These are phyloP conservation scores for Cladosporium halotolerans DNA, from an alignment of 2,329 filamentous ascomycete genomes.

Conservation along the genomic window DNA sequence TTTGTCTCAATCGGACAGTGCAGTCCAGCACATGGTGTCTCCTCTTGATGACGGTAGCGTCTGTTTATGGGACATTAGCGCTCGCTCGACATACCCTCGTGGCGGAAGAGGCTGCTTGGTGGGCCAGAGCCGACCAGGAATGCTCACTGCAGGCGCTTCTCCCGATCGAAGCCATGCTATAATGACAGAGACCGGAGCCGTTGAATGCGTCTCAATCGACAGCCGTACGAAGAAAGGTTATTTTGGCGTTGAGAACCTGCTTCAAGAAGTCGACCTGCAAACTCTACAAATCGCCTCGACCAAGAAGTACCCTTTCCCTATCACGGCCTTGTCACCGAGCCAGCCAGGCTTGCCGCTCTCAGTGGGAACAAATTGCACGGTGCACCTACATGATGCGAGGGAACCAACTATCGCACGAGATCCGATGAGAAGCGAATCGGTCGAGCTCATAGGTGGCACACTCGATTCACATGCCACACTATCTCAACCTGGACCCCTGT, in stretches of 20 bases:
- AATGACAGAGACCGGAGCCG: constrained; percentile 64
- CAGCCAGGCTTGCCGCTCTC: constrained; percentile 65
- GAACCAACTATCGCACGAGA: constrained; percentile 20
- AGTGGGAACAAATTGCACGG: constrained; percentile 71
- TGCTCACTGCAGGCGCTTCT: constrained; percentile 56
- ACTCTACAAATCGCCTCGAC: constrained; percentile 64
- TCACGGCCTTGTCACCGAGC: constrained; percentile 73
- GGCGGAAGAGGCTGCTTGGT: constrained; percentile 52
- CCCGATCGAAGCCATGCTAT: constrained; percentile 45
- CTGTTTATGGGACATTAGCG: constrained; percentile 66
- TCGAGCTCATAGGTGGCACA: constrained; percentile 31
- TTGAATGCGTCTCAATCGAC: constrained; percentile 79
- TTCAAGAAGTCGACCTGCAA: constrained; percentile 76
- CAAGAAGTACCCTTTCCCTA: constrained; percentile 70
- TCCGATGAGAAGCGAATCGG: constrained; percentile 1
- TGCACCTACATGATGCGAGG: constrained; percentile 78
- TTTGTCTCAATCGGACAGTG: constrained; percentile 52
- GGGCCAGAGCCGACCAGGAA: constrained; percentile 58
- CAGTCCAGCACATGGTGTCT: constrained; percentile 59
- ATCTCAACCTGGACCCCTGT: constrained; percentile 73
- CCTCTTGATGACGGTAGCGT: constrained; percentile 82
- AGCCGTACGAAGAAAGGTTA: constrained; percentile 62
- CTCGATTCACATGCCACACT: constrained; percentile 57
- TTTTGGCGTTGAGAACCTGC: constrained; percentile 68
- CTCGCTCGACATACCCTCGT: constrained; percentile 15